phyloP scores from a whole-genome alignment of 129 eudicot genomes.

The Chrysanthemum seticuspe region DNA sequence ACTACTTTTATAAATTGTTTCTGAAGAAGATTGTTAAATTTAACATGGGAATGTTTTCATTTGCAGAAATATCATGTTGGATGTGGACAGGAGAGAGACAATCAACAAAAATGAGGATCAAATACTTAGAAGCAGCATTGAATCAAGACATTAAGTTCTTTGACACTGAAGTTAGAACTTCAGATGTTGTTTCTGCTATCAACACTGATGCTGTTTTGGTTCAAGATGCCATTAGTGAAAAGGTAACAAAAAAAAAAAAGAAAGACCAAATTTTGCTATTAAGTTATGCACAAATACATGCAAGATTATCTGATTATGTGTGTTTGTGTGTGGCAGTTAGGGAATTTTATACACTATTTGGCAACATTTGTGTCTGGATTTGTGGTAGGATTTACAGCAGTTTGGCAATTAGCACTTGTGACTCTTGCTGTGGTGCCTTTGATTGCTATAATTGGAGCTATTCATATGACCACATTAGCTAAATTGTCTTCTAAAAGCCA shows the following conservation, averaged over 20 bases:
- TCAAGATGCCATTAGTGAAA: slow-evolving; percentile 99
- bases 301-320: slow-evolving; percentile 8
- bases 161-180: slow-evolving; percentile 91
- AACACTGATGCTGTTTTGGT: slow-evolving; percentile 97
- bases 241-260: too few species aligned
- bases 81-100: slow-evolving; percentile 99
- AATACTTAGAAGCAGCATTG: slow-evolving; percentile 84
- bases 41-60: slow-evolving; percentile 14
- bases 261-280: slow-evolving; percentile 14
- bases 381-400: slow-evolving; percentile 98
- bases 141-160: slow-evolving; percentile 93
- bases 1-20: background rate
- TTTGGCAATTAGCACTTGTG: slow-evolving; percentile 91
- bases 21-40: background rate
- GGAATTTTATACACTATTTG: slow-evolving; percentile 93
- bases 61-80: slow-evolving; percentile 97
- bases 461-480: slow-evolving; percentile 69
- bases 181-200: slow-evolving; percentile 93
- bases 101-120: slow-evolving; percentile 91
- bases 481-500: slow-evolving; percentile 88
- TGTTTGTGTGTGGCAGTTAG: slow-evolving; percentile 56
- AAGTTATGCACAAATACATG: background rate
- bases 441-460: slow-evolving; percentile 90
- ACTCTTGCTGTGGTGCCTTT: slow-evolving; percentile 97
- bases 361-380: slow-evolving; percentile 98